Evolutionary conservation across 768 basidiomycete genomes (phyloP).

Genomic region (Collybia mongolica): DNA sequence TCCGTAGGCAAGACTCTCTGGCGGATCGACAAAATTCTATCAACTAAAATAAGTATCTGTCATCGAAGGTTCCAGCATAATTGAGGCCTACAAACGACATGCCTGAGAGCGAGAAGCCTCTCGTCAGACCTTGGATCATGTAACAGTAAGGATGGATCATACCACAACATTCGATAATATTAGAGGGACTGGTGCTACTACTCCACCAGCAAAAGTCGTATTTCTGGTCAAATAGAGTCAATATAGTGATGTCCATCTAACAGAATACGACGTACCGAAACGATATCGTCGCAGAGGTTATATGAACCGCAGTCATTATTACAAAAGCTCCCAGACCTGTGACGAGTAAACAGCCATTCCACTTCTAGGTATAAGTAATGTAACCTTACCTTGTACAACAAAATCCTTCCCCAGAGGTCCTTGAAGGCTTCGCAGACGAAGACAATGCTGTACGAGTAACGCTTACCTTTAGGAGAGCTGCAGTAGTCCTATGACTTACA

Average conservation of each 20-base stretch:
- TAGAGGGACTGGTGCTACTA: conserved; percentile 17
- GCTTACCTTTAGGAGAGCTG: background rate
- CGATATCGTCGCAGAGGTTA: conserved; percentile 14
- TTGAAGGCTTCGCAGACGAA: conserved; percentile 20
- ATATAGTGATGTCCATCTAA: background rate
- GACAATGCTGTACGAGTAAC: conserved; percentile 17
- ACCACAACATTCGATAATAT: conserved; percentile 20
- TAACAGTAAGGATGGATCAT: conserved; percentile 2
- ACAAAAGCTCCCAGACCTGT: conserved; percentile 18
- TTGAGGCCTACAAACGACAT: conserved; percentile 19
- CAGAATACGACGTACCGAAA: background rate
- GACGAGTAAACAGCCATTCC: background rate
- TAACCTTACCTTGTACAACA: conserved; percentile 17
- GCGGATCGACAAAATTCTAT: conserved; percentile 19
- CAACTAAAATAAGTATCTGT: background rate
- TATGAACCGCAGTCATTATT: conserved; percentile 17
- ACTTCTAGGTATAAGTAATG: background rate
- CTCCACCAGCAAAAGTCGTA: conserved; percentile 8
- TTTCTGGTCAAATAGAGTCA: background rate
- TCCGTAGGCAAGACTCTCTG: conserved; percentile 15
- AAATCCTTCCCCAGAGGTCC: conserved; percentile 20
- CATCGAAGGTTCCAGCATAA: background rate
- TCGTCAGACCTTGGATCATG: background rate
- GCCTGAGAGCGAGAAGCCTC: conserved; percentile 11
- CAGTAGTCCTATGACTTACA: conserved; percentile 6